Base-by-base conservation (phyloP, 2,329 filamentous ascomycete genomes). In the Fusarium napiforme region DNA sequence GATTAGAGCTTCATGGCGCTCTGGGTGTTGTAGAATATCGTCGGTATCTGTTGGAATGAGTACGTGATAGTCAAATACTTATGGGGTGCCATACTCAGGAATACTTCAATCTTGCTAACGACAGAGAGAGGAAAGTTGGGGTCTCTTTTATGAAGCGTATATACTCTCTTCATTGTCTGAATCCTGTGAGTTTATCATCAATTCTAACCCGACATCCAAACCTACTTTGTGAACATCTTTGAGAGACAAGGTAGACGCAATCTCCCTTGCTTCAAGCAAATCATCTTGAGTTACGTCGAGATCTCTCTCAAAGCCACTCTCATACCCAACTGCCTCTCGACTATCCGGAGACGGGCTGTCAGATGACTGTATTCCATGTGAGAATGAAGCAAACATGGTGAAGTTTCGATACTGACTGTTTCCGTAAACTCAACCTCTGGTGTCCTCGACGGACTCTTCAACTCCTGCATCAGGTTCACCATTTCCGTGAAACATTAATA, bases 201-300 rank as follows among this genome's bases (percentile, higher is more conserved):
- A 21, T 16, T 5, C 4, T 11, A 4, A 8, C 9, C 2, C 14
- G 30, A 9, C 1, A 32, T 18, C 7, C 19, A 21, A 18, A 59
- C 77, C 49, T 71, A 81, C 80, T n/a, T 72, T 69, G 55, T 75
- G 77, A 36, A 81, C 81, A 43, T 81, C 78, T 37, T 82, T 81
- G 26, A 82, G 78, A 39, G 77, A 80, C 63, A 82, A 78, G 47
- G 60, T 80, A 26, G 73, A 77, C 3, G 83, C 83, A 40, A 81
- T 65, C 43, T 82, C 82, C 67, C 79, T 84, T 37, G 84, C 84
- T 68, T 85, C 82, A n/a, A 83, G 78, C n/a, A 85, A 73, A 71
- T 85, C 84, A 67, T 84, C 80, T 49, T 84, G 83, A 9, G 84
- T 84, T 26, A 82, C 82, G 50, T 81, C 80, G 47, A 84, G 76